Evolutionary conservation across 2,329 filamentous ascomycete genomes (phyloP), one percentile per base, ranked within the genome.

Genomic region (Seiridium unicorne): DNA sequence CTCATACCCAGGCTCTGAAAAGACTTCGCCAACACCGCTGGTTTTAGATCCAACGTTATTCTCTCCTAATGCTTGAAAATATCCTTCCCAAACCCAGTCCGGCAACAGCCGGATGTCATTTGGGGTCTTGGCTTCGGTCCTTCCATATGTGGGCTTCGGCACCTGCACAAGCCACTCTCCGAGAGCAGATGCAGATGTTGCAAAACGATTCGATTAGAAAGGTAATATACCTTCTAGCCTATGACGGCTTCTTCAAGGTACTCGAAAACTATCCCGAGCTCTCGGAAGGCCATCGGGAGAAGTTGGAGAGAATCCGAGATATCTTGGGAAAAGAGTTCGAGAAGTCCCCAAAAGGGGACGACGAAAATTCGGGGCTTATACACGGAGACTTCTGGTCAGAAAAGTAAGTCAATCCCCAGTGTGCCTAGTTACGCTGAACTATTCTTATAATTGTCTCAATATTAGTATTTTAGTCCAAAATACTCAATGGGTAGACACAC

Each of bases 381-480:
- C 77, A 79, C 61, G 76, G 77, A 1, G 76, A 79, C 58, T 76
- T 78, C 49, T 79, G 76, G 72, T 69, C 73, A 4, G 76, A 74
- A 4, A 79, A 79, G 76, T 79, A 72, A 47, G 76, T 53, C 13
- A 3, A 6, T 11, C 13, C 13, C n/a, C 32, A n/a, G 13, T 10
- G 9, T 35, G n/a, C n/a, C 1, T 18, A 1, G 7, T 40, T 9
- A 10, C 49, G 1, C 4, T 26, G 7, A n/a, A 11, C 4, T n/a
- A 6, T 7, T n/a, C 1, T 9, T 26, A 42, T 40, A 2, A 53
- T 38, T 6, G 9, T 2, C 1, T n/a, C 1, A 26, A 40, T 4
- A 26, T 26, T 26, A 53, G 49, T 34, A 53, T 53, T 18, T 11
- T 53, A 8, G n/a, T 53, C n/a, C 18, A 31, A 13, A 40, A 35